phyloP scores from a whole-genome alignment of 768 basidiomycete genomes.

The Polyporus arcularius region DNA sequence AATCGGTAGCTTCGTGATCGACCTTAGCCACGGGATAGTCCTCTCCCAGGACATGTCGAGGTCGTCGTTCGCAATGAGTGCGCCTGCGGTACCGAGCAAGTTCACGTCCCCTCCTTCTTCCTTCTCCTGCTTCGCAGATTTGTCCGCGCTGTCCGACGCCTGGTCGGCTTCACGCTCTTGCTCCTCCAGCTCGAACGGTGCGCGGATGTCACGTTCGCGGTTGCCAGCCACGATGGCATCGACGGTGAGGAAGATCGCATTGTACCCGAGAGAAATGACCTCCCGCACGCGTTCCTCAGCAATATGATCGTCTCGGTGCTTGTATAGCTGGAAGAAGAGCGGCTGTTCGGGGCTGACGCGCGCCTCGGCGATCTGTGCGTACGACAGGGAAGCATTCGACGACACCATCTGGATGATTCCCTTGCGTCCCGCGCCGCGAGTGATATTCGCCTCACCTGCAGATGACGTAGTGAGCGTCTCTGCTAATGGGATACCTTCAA shows the following conservation, averaged over 20 bases:
- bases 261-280: conserved; percentile 74
- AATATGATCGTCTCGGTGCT: conserved; percentile 64
- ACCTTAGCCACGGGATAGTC: conserved; percentile 79
- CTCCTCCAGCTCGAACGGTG: conserved; percentile 58
- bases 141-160: background rate
- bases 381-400: conserved; percentile 72
- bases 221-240: conserved; percentile 86
- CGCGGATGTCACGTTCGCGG: conserved; percentile 71
- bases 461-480: background rate
- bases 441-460: conserved; percentile 82
- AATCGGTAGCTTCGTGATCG: conserved; percentile 69
- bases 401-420: conserved; percentile 88
- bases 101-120: conserved; percentile 36
- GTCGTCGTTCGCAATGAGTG: conserved; percentile 65
- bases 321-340: conserved; percentile 86
- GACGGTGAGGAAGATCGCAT: conserved; percentile 89
- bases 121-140: conserved; percentile 32
- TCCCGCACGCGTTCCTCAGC: conserved; percentile 73
- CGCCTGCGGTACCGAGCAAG: conserved; percentile 66
- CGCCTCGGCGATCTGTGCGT: conserved; percentile 59
- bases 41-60: conserved; percentile 79
- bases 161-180: conserved; percentile 26
- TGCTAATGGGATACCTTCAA: background rate
- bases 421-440: conserved; percentile 61
- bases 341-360: conserved; percentile 55